Conservation (phyloP, 148 eudicot genomes). For the Camellia sinensis region DNA sequence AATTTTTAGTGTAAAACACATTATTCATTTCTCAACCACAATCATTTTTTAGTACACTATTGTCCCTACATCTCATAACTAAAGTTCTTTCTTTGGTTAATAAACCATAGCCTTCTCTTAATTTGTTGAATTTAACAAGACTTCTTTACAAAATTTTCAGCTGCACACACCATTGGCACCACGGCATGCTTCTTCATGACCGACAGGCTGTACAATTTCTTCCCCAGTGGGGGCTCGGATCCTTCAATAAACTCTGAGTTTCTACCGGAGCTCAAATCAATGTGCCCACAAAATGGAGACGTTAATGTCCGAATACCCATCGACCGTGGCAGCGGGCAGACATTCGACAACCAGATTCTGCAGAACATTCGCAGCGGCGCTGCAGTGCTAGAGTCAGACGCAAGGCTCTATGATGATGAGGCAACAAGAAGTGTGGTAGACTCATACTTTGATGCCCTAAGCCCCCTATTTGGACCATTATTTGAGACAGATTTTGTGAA, state of each 20-base stretch:
- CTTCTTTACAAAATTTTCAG: constrained; percentile 20
- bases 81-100: too few relatives aligned
- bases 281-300: constrained; percentile 50
- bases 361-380: constrained; percentile 42
- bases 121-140: neutral
- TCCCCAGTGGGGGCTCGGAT: constrained; percentile 41
- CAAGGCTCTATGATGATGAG: constrained; percentile 45
- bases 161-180: constrained; percentile 60
- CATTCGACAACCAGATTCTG: constrained; percentile 46
- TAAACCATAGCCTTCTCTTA: neutral
- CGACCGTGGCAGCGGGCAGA: constrained; percentile 34
- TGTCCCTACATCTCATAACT: too few relatives aligned
- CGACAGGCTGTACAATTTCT: constrained; percentile 48
- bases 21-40: too few relatives aligned
- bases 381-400: constrained; percentile 59
- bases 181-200: constrained; percentile 66
- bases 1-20: too few relatives aligned
- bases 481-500: constrained; percentile 50
- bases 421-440: constrained; percentile 40
- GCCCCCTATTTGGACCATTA: constrained; percentile 30
- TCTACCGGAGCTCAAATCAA: constrained; percentile 35
- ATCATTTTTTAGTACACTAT: too few relatives aligned
- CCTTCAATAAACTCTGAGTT: constrained; percentile 44
- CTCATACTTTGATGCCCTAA: constrained; percentile 31
- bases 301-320: constrained; percentile 38